phyloP scores from a whole-genome alignment of 306 rosid species.

The Dicorynia guianensis region DNA sequence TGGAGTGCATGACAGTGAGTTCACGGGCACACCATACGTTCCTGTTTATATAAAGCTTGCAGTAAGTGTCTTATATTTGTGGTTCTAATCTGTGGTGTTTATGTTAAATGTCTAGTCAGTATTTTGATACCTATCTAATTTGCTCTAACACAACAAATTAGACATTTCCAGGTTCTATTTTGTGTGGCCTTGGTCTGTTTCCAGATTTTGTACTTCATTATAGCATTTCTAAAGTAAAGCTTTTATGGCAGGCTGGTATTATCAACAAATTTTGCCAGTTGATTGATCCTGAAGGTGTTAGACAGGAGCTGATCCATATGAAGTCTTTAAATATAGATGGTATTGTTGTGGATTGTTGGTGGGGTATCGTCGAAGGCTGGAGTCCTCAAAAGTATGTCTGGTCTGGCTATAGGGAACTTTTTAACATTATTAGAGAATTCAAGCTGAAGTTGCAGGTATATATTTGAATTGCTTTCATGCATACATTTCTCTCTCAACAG shows the following conservation, averaged over 20 bases:
- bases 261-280: constrained; percentile 86
- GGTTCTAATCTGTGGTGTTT: constrained; percentile 13
- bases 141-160: constrained; percentile 21
- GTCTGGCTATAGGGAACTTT: constrained; percentile 95
- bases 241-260: constrained; percentile 73
- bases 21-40: constrained; percentile 73
- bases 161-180: constrained; percentile 28
- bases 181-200: constrained; percentile 31
- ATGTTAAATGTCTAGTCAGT: constrained; percentile 26
- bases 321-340: constrained; percentile 86
- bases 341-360: constrained; percentile 91
- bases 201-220: constrained; percentile 12
- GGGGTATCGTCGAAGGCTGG: constrained; percentile 97
- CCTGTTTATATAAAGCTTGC: constrained; percentile 79
- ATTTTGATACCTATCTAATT: constrained; percentile 10
- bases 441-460: constrained; percentile 87
- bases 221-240: constrained; percentile 37
- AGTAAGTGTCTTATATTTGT: constrained; percentile 57
- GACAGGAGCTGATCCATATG: constrained; percentile 77
- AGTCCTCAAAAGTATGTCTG: constrained; percentile 85
- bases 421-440: constrained; percentile 75
- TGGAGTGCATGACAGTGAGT: constrained; percentile 68
- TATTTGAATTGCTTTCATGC: constrained; percentile 32
- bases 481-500: constrained; percentile 9
- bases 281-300: constrained; percentile 83